A percentile compares a stretch with the other conserved stretches of the same genome.
Evolutionary conservation across 345 rosid species (phyloP).

Genomic region (Salix udensis): DNA sequence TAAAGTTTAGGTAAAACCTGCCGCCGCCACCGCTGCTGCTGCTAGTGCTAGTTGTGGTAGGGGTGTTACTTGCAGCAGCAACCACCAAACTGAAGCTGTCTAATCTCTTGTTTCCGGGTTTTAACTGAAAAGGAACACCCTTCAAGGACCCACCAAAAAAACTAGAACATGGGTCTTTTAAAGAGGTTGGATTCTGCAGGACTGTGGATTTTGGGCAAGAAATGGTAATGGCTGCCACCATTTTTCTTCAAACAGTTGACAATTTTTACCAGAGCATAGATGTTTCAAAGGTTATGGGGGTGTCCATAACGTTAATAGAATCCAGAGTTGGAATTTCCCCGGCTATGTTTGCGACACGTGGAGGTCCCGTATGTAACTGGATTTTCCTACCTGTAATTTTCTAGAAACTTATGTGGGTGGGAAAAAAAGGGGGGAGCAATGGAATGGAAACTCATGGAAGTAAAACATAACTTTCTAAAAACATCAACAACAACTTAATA

Average conservation of each 20-base stretch:
- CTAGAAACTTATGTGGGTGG: conserved; percentile 21
- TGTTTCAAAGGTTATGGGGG: background rate
- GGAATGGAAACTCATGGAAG: background rate
- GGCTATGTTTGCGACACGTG: conserved; percentile 53
- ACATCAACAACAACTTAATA: background rate
- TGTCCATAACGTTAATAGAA: background rate
- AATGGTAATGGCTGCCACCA: conserved; percentile 56
- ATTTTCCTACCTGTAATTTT: conserved; percentile 34
- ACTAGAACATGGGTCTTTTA: conserved; percentile 34
- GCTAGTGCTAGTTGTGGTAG: conserved; percentile 21
- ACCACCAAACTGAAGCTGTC: conserved; percentile 34
- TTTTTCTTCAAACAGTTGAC: background rate
- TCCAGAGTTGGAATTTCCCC: conserved; percentile 13
- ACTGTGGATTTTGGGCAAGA: conserved; percentile 47
- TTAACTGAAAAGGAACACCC: conserved; percentile 31
- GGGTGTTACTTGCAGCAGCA: conserved; percentile 44
- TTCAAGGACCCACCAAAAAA: conserved; percentile 50
- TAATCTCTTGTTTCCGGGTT: conserved; percentile 35
- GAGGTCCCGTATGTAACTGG: conserved; percentile 14
- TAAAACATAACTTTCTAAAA: background rate
- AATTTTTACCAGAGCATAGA: background rate
- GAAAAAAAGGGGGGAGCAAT: background rate
- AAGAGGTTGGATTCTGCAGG: conserved; percentile 38
- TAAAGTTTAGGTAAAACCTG: conserved; percentile 76
- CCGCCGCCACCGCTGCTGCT: conserved; percentile 25